Evolutionary conservation across 805 yeast species (phyloP).

Genomic region (Starmerella roubikii): DNA sequence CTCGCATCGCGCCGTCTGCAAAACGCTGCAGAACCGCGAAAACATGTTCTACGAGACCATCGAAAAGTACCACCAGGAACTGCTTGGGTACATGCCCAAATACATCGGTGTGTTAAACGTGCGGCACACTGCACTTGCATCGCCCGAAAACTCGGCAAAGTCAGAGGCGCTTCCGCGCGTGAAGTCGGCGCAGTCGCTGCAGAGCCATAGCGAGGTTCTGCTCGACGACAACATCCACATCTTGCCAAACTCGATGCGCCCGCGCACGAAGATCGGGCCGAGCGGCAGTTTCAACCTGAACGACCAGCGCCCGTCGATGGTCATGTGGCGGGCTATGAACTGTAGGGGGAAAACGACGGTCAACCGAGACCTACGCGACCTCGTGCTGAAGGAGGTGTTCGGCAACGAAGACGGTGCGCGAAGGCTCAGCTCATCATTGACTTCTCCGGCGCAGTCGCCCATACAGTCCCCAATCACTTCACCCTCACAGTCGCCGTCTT

Average conservation of each 20-base stretch:
- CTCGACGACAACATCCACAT: constrained; percentile 86
- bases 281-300: constrained; percentile 18
- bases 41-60: constrained; percentile 84
- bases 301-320: constrained; percentile 20
- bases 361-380: constrained; percentile 56
- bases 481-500: too few species aligned
- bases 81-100: constrained; percentile 77
- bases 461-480: too few species aligned
- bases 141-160: background rate
- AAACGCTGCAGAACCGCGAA: constrained; percentile 80
- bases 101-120: constrained; percentile 92
- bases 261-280: constrained; percentile 9
- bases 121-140: constrained; percentile 40
- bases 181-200: constrained; percentile 31
- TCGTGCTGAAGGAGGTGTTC: constrained; percentile 61
- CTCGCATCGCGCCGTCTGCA: constrained; percentile 84
- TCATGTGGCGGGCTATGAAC: constrained; percentile 12
- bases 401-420: constrained; percentile 30
- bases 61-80: constrained; percentile 61
- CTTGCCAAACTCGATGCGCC: constrained; percentile 55
- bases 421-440: too few species aligned
- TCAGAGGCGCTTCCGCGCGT: constrained; percentile 3
- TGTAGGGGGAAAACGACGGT: constrained; percentile 47
- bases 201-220: constrained; percentile 47
- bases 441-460: background rate